These are phyloP conservation scores for Geranium rotundifolium DNA, from an alignment of 345 rosid genomes.

Conservation along the genomic window DNA sequence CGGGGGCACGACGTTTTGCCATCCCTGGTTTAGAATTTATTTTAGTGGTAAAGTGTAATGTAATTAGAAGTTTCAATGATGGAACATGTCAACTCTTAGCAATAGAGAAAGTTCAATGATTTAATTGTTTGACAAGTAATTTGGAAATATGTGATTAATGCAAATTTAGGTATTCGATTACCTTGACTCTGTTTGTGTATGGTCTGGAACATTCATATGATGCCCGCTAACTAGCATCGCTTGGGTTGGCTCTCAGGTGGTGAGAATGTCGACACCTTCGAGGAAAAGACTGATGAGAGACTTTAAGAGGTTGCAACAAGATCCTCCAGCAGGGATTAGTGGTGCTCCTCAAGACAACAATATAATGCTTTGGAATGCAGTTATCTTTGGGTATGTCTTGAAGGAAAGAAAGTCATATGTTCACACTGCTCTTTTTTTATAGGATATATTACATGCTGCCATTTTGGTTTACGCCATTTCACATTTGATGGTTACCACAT, in stretches of 20 bases:
- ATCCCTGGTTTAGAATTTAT: too few relatives aligned
- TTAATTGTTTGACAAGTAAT: background rate
- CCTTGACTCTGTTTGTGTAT: background rate
- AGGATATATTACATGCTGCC: background rate
- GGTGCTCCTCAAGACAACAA: slow-evolving; percentile 58
- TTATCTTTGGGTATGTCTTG: slow-evolving; percentile 40
- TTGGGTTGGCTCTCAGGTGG: background rate
- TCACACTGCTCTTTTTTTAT: background rate
- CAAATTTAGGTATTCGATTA: background rate
- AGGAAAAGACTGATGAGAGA: slow-evolving; percentile 71
- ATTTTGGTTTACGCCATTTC: background rate
- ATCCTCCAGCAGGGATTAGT: too few relatives aligned
- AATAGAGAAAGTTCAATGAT: background rate
- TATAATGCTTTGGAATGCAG: slow-evolving; percentile 61
- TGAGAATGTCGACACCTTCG: slow-evolving; percentile 48
- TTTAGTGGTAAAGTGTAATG: too few relatives aligned
- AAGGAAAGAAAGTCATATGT: background rate
- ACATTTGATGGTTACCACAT: background rate
- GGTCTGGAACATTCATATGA: background rate
- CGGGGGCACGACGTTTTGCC: too few relatives aligned
- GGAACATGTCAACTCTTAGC: background rate
- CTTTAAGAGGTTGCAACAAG: slow-evolving; percentile 62
- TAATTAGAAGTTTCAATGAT: background rate
- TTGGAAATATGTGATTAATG: background rate
- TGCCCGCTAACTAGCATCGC: background rate